Evolutionary conservation across 2,329 filamentous ascomycete genomes (phyloP).

Genomic region (Tolypocladium tundrense): DNA sequence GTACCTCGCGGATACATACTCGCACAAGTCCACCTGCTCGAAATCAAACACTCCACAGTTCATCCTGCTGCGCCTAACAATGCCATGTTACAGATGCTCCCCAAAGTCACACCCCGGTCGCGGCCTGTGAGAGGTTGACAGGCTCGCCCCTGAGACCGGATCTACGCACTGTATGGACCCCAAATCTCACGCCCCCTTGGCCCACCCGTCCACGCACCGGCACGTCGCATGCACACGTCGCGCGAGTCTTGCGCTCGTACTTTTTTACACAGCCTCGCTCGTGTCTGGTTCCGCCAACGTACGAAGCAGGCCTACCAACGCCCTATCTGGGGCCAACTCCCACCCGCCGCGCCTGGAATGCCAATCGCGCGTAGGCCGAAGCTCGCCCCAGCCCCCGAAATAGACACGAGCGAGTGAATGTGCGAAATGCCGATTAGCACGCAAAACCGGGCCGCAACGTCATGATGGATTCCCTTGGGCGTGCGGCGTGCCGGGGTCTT

Average conservation of each 20-base stretch:
- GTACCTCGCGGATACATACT: too few species aligned
- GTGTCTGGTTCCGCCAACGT: not conserved
- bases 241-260: not conserved
- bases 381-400: not conserved
- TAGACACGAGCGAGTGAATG: not conserved
- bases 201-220: not conserved
- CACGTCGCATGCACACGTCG: not conserved
- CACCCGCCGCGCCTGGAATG: not conserved
- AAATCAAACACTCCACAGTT: too few species aligned
- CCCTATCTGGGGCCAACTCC: too few species aligned
- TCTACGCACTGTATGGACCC: not conserved
- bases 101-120: not conserved
- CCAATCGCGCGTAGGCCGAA: not conserved
- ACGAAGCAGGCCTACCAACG: not conserved
- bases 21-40: too few species aligned
- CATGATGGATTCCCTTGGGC: not conserved
- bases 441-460: not conserved
- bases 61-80: not conserved
- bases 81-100: not conserved
- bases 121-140: not conserved
- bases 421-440: not conserved
- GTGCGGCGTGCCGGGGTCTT: too few species aligned
- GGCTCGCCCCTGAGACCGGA: not conserved
- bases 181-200: not conserved
- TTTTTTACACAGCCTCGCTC: not conserved